Evolutionary conservation across 306 rosid genomes (phyloP), one percentile per base, ranked within the genome.

Genomic region (Fragaria ananassa): DNA sequence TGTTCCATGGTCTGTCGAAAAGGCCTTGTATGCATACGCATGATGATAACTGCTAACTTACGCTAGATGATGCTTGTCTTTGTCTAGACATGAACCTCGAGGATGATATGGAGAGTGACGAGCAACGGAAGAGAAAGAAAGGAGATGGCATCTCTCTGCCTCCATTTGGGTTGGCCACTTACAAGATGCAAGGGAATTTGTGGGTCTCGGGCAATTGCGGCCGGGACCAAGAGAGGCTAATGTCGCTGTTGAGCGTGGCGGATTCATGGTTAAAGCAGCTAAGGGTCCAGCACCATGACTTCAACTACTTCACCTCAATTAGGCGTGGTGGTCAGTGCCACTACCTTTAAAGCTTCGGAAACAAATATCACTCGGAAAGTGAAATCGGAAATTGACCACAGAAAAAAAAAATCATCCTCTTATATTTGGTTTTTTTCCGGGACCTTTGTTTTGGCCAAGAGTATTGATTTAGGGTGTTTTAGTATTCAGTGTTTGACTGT

Each of bases 261-360:
- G 96, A 95, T 77, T 95, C 99, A 44, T 95, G 99, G 99, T 79
- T 95, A 79, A 95, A 95, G 88, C 99, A 95, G 39, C 82, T 92
- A 10, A 82, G 87, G 85, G 97, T 95, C 76, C 93, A 90, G 65
- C 99, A 95, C 79, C 99, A 90, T 78, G 99, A 95, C 89, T 95
- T 90, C 83, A 87, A 89, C 77, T 87, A 88, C 90, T 95, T 95
- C 87, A 88, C 80, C 8, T 88, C 93, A 56, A 47, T 78, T 72
- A 45, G 87, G 23, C 88, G 78, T 76, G 85, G 77, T 72, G 85
- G 85, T 73, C 86, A 83, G 81, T 67, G 37, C 65, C 78, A 58
- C 47, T 64, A 34, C 47, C 31, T 57, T 45, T 34, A 23, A 57
- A 18, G 46, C 70, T 37, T 35, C 1, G 47, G 2, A 8, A 57